Evolutionary conservation across 345 rosid genomes (phyloP), one percentile per base, ranked within the genome.

Genomic region (Cardamine resedifolia): DNA sequence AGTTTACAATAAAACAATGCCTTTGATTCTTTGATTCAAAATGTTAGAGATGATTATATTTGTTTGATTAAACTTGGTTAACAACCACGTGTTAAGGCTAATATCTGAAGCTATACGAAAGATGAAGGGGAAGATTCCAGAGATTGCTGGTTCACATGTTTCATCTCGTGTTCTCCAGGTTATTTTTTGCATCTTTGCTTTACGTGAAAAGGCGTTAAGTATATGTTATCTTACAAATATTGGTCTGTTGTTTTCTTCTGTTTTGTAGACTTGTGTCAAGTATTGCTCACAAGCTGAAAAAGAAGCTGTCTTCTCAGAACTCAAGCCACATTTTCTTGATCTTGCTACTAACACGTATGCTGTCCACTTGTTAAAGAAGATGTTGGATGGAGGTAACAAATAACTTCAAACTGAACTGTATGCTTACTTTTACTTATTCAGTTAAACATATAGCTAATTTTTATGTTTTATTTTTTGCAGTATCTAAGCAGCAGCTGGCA

Each of bases 111-210:
- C 96, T 68, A 26, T 92, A 39, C 72, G 70, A 51, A 90, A 92
- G 83, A 90, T 87, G 97, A 88, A 90, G 75, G 97, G 96, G 11
- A 92, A 96, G 83, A 88, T 96, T 71, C 87, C 91, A 14, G 95
- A 88, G 71, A 90, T 92, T 74, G 97, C 97, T 51, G 74, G 81
- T 47, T 85, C 99, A 64, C 88, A 90, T 75, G 87, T 95, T 60
- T 88, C 94, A 44, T 91, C 99, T 21, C 98, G 96, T 59, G 91
- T 96, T 69, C 82, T 96, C 78, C 98, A 96, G 98, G 99, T 96
- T 44, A 12, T 47, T 33, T 66, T 39, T 7, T 28, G 51, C 43
- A 8, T 49, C 10, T 14, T 58, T 48, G 4, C 4, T 11, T 55
- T 47, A 3, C 12, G 27, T 58, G 41, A n/a, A n/a, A n/a, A n/a